Conservation (phyloP, 2,329 filamentous ascomycete species). For the Fusarium pseudoanthophilum region DNA sequence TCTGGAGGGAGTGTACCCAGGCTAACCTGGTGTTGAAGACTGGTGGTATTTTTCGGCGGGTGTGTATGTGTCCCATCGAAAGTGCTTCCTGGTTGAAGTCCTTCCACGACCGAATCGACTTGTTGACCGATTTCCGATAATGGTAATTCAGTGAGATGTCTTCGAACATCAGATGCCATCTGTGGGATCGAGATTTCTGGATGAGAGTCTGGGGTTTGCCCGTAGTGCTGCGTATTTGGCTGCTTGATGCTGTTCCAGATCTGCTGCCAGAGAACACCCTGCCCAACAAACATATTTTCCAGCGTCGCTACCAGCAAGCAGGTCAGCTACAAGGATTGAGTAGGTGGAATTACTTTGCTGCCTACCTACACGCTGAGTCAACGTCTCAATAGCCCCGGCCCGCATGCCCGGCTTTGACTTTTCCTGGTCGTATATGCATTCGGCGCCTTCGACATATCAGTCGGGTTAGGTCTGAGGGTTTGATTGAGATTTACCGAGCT, state of each 20-base stretch:
- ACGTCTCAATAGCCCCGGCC: slow-evolving; percentile 49
- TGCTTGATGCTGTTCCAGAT: slow-evolving; percentile 35
- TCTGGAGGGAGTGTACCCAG: slow-evolving; percentile 38
- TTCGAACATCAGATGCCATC: slow-evolving; percentile 8
- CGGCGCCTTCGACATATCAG: slow-evolving; percentile 21
- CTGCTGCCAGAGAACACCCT: slow-evolving; percentile 51
- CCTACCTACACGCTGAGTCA: slow-evolving; percentile 48
- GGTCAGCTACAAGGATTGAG: not conserved
- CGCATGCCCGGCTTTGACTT: slow-evolving; percentile 49
- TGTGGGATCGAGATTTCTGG: slow-evolving; percentile 1
- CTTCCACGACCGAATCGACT: not conserved
- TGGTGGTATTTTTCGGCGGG: not conserved
- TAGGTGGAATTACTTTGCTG: not conserved
- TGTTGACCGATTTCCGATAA: not conserved
- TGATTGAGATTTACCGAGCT: not conserved
- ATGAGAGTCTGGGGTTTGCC: not conserved
- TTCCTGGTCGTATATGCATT: slow-evolving; percentile 50
- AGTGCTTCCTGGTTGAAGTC: not conserved
- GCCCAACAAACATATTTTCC: slow-evolving; percentile 54
- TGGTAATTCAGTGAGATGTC: not conserved
- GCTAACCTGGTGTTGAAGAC: not conserved
- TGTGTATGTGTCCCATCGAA: not conserved
- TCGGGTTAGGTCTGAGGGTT: accelerated
- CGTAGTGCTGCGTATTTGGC: not conserved
- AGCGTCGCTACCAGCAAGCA: slow-evolving; percentile 27